Conservation (phyloP, 371 early-diverging fungal species). For the Smittium mucronatum region DNA sequence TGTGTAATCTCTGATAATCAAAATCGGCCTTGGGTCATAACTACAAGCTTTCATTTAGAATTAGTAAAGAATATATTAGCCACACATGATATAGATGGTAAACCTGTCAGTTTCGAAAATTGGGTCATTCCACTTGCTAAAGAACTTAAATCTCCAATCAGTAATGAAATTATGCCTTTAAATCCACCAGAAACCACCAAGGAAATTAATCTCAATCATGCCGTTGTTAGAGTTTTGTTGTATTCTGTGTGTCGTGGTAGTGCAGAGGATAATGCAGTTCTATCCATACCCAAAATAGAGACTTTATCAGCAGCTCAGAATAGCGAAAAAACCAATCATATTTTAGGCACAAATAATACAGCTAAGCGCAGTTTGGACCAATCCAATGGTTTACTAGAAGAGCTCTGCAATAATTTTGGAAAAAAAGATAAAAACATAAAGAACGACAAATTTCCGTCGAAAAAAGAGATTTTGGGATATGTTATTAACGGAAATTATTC, state of each 20-base stretch:
- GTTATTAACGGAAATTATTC: conserved; percentile 39
- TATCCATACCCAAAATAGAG: conserved; percentile 3
- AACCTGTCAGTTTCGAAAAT: conserved; percentile 2
- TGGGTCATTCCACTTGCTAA: conserved; percentile 9
- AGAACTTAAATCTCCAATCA: not conserved
- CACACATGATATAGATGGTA: not conserved
- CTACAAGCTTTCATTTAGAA: not conserved
- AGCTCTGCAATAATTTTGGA: too few species aligned
- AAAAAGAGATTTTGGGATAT: conserved; percentile 31
- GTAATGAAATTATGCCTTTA: not conserved
- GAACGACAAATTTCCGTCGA: not conserved
- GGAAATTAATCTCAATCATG: not conserved
- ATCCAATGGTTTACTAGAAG: not conserved
- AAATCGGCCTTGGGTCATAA: not conserved
- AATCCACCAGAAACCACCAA: not conserved
- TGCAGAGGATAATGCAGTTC: not conserved
- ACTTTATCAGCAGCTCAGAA: not conserved
- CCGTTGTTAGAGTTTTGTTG: conserved; percentile 8
- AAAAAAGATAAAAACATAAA: not conserved
- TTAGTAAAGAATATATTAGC: not conserved
- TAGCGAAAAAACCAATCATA: not conserved
- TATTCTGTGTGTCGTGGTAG: not conserved
- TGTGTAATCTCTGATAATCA: not conserved
- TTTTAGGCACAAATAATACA: too few species aligned
- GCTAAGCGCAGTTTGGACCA: too few species aligned